Percentiles rank a stretch among this genome's conserved stretches.
Evolutionary conservation across 129 eudicot species (phyloP).

Genomic region (Kitagawia praeruptora): DNA sequence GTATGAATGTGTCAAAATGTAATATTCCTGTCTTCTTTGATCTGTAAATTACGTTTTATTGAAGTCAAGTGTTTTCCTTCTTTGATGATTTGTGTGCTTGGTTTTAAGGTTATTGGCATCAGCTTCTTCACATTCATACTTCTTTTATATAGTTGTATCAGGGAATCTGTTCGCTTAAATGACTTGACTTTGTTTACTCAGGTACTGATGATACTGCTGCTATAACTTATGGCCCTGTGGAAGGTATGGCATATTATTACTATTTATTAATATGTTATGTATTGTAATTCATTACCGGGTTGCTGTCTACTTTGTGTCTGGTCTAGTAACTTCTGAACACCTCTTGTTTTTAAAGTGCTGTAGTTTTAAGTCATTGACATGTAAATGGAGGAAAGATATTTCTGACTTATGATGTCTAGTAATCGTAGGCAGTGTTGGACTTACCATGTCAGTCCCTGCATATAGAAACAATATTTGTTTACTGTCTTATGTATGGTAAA

Average conservation of each 20-base stretch:
- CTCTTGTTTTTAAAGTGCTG: background rate
- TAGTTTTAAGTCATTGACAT: background rate
- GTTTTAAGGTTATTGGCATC: background rate
- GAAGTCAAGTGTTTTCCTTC: background rate
- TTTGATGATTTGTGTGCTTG: background rate
- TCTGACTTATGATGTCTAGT: background rate
- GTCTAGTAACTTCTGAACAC: background rate
- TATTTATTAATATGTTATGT: background rate
- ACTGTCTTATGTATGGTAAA: background rate
- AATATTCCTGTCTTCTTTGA: background rate
- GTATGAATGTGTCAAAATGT: background rate
- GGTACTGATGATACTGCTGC: conserved; percentile 49
- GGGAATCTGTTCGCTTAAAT: background rate
- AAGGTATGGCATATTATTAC: conserved; percentile 28
- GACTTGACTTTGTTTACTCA: conserved; percentile 15
- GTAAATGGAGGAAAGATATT: background rate
- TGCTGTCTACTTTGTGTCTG: background rate
- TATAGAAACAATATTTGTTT: background rate
- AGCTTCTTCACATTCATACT: background rate
- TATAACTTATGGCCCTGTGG: conserved; percentile 52
- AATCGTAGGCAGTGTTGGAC: background rate
- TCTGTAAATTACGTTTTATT: background rate
- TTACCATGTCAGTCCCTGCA: background rate
- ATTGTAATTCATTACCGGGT: background rate
- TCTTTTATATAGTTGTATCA: background rate